Conservation (phyloP, 495 filamentous ascomycete species). For the Saxophila tyrrhenica region DNA sequence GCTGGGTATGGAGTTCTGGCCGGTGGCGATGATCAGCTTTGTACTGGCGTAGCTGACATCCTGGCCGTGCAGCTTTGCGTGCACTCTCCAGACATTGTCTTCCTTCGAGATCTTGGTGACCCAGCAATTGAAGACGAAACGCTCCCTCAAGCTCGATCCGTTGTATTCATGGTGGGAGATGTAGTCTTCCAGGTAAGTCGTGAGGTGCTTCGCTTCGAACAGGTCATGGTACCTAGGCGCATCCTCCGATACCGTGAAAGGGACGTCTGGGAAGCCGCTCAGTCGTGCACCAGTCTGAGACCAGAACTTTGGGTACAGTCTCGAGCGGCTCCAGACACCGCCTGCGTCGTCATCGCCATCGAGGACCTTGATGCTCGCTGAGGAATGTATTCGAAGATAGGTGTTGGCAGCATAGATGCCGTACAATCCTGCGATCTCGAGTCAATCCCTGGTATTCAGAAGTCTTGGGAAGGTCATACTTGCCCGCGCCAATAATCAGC, state of each 20-base stretch:
- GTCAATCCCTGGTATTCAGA: not conserved
- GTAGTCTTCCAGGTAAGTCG: conserved; percentile 35
- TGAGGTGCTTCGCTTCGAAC: conserved; percentile 32
- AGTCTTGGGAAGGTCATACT: not conserved
- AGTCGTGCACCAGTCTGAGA: conserved; percentile 31
- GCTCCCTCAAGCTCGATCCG: not conserved
- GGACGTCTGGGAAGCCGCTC: conserved; percentile 32
- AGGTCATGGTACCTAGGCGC: conserved; percentile 23
- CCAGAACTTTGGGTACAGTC: conserved; percentile 33
- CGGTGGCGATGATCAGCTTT: conserved; percentile 35
- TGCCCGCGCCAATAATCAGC: not conserved
- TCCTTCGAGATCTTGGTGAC: not conserved
- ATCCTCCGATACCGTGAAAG: conserved; percentile 20
- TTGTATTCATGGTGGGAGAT: conserved; percentile 17
- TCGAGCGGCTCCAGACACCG: conserved; percentile 28
- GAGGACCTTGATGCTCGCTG: conserved; percentile 24
- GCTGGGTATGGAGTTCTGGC: conserved; percentile 30
- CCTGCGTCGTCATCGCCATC: conserved; percentile 24
- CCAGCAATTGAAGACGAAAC: conserved; percentile 1
- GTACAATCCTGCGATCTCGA: conserved; percentile 9
- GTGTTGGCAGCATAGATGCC: conserved; percentile 23
- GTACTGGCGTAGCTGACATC: conserved; percentile 12
- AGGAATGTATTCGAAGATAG: conserved; percentile 30
- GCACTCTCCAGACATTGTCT: not conserved
- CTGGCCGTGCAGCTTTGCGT: not conserved